Evolutionary conservation across 2,329 filamentous ascomycete genomes (phyloP), one percentile per base, ranked within the genome.

Genomic region (Orbilia javanica): DNA sequence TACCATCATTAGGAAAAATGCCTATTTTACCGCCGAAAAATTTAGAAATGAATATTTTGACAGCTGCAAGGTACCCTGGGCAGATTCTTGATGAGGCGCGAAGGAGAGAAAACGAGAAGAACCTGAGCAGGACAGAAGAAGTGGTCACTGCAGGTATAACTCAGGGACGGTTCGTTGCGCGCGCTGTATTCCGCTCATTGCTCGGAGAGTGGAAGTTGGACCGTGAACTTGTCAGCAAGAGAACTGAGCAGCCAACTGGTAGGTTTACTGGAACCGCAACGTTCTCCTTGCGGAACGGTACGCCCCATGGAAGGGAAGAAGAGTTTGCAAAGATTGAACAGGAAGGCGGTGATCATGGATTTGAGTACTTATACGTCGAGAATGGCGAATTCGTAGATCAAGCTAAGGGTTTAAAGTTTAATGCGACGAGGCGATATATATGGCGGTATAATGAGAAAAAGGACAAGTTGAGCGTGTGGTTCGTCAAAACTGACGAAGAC

Each of bases 401-500:
- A 1, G 86, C 85, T n/a, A 55, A 57, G 6, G 82, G 82, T 2
- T 79, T 82, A 36, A 79, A 74, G 7, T 82, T 83, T 69, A 79
- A 55, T 7, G 82, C 82, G 8, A 89, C 86, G 10, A 85, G 90
- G 22, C 88, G 91, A 10, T 94, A 94, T 81, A 86, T 93, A 0
- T 94, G 92, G 86, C 88, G 92, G 0, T 94, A 93, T 81, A 86
- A 89, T 52, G 89, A 91, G 79, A 81, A 72, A 8, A 84, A 82
- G 0, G 91, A 93, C 81, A 83, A 83, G 29, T 84, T 94, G 22
- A 91, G 89, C 76, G 89, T 92, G 0, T 94, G 92, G 92, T 94
- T 94, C 80, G 89, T 89, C 44, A 89, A 90, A 79, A 48, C 42
- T 4, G 66, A 91, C 15, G 90, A 92, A 79, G 84, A 86, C 15